phyloP scores from a whole-genome alignment of 1,284 basidiomycete genomes.

The Irpex lacteus region DNA sequence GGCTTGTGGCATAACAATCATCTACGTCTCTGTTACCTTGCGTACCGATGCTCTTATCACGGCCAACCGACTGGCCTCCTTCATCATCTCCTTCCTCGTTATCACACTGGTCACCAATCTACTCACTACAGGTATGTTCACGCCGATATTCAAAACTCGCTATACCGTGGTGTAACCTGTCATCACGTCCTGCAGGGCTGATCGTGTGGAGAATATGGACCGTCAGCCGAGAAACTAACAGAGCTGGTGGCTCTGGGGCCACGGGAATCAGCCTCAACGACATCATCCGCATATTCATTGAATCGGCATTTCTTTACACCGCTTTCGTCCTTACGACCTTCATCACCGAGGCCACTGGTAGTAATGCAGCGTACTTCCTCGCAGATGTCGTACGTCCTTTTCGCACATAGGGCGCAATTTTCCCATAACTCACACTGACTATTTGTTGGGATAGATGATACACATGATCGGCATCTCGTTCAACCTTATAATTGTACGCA shows the following conservation, averaged over 20 bases:
- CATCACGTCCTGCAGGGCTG: neutral
- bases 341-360: constrained; percentile 6
- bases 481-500: constrained; percentile 9
- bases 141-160: neutral
- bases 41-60: neutral
- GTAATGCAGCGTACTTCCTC: constrained; percentile 8
- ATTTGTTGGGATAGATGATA: neutral
- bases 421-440: neutral
- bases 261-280: neutral
- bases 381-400: constrained; percentile 8
- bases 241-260: neutral
- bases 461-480: constrained; percentile 6
- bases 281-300: constrained; percentile 9
- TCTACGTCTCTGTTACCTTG: constrained; percentile 3
- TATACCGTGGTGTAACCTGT: no score
- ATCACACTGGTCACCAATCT: constrained; percentile 7
- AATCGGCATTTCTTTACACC: constrained; percentile 9
- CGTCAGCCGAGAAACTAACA: neutral
- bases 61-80: constrained; percentile 2
- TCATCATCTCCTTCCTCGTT: constrained; percentile 3
- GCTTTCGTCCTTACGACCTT: constrained; percentile 5
- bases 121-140: constrained; percentile 5
- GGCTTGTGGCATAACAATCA: neutral
- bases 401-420: neutral
- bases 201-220: constrained; percentile 10